A percentile compares a stretch with the other conserved stretches of the same genome.
Evolutionary conservation across 164 flowering plant species (phyloP).

Genomic region (Vitis riparia): DNA sequence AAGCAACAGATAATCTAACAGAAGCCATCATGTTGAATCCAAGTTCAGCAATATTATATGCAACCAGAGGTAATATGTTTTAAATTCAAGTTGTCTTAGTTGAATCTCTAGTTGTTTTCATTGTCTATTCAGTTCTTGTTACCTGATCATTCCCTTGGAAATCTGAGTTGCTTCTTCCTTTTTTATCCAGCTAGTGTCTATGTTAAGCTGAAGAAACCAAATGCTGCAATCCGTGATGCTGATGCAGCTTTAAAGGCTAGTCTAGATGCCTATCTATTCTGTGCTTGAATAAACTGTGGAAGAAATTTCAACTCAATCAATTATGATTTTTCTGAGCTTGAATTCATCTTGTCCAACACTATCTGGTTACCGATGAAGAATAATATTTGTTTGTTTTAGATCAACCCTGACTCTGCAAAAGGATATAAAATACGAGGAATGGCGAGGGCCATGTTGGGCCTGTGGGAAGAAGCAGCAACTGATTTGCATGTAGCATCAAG

Average conservation of each 20-base stretch:
- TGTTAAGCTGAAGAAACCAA: slow-evolving; percentile 37
- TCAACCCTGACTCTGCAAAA: slow-evolving; percentile 52
- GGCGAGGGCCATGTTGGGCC: slow-evolving; percentile 40
- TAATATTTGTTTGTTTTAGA: slow-evolving; percentile 18
- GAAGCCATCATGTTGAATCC: slow-evolving; percentile 44
- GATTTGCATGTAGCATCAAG: slow-evolving; percentile 44
- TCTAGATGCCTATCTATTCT: neutral
- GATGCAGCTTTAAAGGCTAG: slow-evolving; percentile 38
- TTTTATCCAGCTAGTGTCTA: slow-evolving; percentile 30
- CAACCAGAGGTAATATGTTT: slow-evolving; percentile 32
- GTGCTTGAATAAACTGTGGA: neutral
- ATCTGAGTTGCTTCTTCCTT: neutral
- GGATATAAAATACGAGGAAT: slow-evolving; percentile 44
- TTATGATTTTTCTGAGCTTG: neutral
- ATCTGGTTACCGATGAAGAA: too few relatives aligned
- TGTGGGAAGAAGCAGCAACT: slow-evolving; percentile 36
- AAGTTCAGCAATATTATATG: slow-evolving; percentile 38
- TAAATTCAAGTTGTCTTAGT: too few relatives aligned
- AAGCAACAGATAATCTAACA: slow-evolving; percentile 35
- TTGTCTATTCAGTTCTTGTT: neutral
- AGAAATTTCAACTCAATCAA: neutral
- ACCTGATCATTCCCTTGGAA: neutral
- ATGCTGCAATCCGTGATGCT: slow-evolving; percentile 48
- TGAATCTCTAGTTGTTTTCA: neutral
- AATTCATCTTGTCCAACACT: neutral